Percentiles rank a stretch among this genome's conserved stretches.
Conservation (phyloP, 306 rosid genomes). For the Rosa rugosa region DNA sequence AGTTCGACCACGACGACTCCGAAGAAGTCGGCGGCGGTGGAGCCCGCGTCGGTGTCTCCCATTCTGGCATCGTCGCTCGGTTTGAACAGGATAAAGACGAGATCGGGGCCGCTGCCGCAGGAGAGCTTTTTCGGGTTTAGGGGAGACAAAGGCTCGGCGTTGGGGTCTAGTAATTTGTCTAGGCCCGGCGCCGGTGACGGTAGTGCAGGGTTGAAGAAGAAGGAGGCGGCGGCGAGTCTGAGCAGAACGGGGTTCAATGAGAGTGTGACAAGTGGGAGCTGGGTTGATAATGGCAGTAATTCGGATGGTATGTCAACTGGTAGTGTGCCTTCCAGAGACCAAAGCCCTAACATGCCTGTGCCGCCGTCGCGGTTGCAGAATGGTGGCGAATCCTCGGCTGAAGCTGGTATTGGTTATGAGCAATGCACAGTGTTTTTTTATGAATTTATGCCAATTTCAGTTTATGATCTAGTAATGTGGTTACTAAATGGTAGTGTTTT, state of each 20-base stretch:
- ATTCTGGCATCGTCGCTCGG: constrained; percentile 90
- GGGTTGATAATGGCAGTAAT: constrained; percentile 60
- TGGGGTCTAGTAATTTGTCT: constrained; percentile 74
- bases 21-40: constrained; percentile 33
- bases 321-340: constrained; percentile 53
- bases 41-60: constrained; percentile 68
- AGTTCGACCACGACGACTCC: constrained; percentile 25
- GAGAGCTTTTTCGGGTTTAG: constrained; percentile 92
- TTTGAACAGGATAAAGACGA: constrained; percentile 86
- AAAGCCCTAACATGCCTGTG: constrained; percentile 54
- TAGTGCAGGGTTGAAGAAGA: constrained; percentile 38
- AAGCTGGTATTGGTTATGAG: constrained; percentile 48
- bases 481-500: neutral
- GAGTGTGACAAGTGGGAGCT: constrained; percentile 34
- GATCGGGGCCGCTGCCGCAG: constrained; percentile 98
- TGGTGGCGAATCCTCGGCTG: constrained; percentile 65
- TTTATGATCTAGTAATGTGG: constrained; percentile 1
- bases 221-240: constrained; percentile 49
- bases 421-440: constrained; percentile 4
- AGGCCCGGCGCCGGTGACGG: constrained; percentile 35
- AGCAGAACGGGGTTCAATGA: constrained; percentile 50
- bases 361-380: constrained; percentile 61
- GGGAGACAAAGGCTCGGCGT: constrained; percentile 53
- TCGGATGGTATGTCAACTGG: constrained; percentile 56
- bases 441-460: neutral